Base-by-base conservation (phyloP, 495 filamentous ascomycete species). In the Jackrogersella minutella region DNA sequence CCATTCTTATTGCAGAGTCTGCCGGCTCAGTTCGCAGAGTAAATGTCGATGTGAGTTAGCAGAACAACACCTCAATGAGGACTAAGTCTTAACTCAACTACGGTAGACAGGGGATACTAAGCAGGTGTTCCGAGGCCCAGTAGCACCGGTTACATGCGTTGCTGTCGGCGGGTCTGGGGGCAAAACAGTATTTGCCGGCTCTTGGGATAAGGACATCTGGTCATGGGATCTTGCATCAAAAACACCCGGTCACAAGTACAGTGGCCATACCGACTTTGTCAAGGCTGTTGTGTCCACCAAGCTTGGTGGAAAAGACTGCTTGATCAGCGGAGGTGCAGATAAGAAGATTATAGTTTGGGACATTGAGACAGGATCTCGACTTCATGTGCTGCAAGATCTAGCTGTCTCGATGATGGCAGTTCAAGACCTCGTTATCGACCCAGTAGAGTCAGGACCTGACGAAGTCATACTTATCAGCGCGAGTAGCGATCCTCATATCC, bases 171-270 rank as follows among this genome's bases (percentile, higher is more conserved):
- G 86, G 0, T 58, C 72, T 9, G 78, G 79, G 50, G 81, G 79
- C 37, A 78, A 79, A 19, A 86, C 84, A 1, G 64, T 98, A 46
- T 97, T 93, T 75, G 91, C 91, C 24, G 93, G 93, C 21, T 91
- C 89, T 63, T 99, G 95, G 95, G 93, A 99, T 80, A 97, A 96
- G 76, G 80, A 83, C 19, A 84, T 98, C 39, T 97, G 88, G 87
- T 90, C 91, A 30, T 97, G 91, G 91, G 82, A 90, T 65, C 79
- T 87, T 33, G 68, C 78, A 16, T 87, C 86, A 2, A 79, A 80
- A 21, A 69, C 80, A 10, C 81, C 77, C 0, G 78, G 77, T 9
- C 80, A 76, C 41, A 86, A 81, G 52, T 95, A 90, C 73, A 82
- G 81, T 37, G 95, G 92, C 9, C 95, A 99, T 73, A 81, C 86